phyloP scores from a whole-genome alignment of 2,329 filamentous ascomycete genomes.

The Colletotrichum sp. region DNA sequence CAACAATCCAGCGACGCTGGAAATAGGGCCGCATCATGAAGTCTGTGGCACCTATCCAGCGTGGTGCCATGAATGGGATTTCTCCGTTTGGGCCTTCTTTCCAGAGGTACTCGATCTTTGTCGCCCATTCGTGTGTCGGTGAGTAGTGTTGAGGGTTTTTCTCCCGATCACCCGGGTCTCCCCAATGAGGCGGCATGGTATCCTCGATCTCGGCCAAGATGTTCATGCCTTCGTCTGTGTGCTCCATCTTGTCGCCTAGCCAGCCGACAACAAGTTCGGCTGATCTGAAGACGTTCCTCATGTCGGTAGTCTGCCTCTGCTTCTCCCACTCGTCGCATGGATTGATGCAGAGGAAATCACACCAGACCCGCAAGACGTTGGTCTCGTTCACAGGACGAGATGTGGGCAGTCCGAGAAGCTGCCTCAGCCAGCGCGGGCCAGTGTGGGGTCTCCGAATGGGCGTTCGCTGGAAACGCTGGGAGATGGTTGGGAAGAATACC shows the following conservation, averaged over 20 bases:
- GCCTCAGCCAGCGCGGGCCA: constrained; percentile 24
- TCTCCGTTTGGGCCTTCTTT: constrained; percentile 24
- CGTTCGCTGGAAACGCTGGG: constrained; percentile 22
- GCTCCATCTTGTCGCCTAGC: constrained; percentile 32
- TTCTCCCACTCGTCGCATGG: constrained; percentile 30
- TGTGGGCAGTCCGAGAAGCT: constrained; percentile 20
- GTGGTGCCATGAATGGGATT: constrained; percentile 23
- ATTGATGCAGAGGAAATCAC: constrained; percentile 35
- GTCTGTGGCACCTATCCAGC: constrained; percentile 27
- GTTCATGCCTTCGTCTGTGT: constrained; percentile 29
- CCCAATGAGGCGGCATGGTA: constrained; percentile 34
- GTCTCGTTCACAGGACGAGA: neutral
- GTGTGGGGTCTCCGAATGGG: constrained; percentile 17
- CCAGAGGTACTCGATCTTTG: constrained; percentile 29
- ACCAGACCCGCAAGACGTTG: constrained; percentile 30
- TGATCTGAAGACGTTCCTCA: constrained; percentile 31
- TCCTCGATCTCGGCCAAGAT: constrained; percentile 31
- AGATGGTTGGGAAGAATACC: constrained; percentile 33
- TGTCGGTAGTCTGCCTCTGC: constrained; percentile 28
- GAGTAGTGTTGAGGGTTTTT: constrained; percentile 37
- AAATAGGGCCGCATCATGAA: constrained; percentile 37
- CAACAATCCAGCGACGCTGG: constrained; percentile 39
- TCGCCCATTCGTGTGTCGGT: constrained; percentile 34
- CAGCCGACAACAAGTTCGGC: constrained; percentile 38
- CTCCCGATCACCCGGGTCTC: constrained; percentile 36